Evolutionary conservation across 2,329 filamentous ascomycete genomes (phyloP), one percentile per base, ranked within the genome.

Genomic region (Calonectria honghensis): DNA sequence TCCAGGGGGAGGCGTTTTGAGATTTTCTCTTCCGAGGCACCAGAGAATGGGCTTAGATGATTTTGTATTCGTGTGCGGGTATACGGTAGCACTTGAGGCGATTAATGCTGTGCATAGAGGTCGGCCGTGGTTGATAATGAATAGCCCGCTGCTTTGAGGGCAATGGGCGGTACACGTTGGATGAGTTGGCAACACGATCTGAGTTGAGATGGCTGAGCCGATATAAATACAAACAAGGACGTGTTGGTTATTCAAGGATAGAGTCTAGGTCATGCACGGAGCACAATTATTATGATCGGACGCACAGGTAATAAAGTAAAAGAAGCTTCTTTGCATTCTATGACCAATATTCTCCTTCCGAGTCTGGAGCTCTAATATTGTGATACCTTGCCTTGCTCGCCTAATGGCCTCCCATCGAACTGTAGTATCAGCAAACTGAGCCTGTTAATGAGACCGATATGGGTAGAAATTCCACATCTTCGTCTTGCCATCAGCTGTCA

Each of bases 1-100:
- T 92, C 82, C 83, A 45, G 59, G 67, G 35, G 14, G 41, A 68
- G 75, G 73, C 64, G 73, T 77, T 72, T 63, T 70, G 50, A 37
- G 18, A 39, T 29, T 27, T 39, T 66, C 59, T 24, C 27, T 35
- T 57, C 52, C 24, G 29, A 57, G 37, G 59, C 11, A 27, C 54
- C 27, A 39, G 29, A 16, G 24, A n/a, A 41, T 71, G 51, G 50
- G 35, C 18, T 68, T 63, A 27, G 24, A 63, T 63, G 32, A 13
- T 39, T 54, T 57, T 52, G 37, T 31, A 70, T 41, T 63, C 45
- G 39, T 29, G 48, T n/a, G 50, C 37, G 27, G 18, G 59, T 57
- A 71, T 41, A 65, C 37, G 35, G 39, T n/a, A 57, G 20, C 24
- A 29, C 27, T 50, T 10, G n/a, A 18, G 63, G 48, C 27, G 35